phyloP scores from a whole-genome alignment of 352 stramenopile species.

The Pythium pectinolyticum region DNA sequence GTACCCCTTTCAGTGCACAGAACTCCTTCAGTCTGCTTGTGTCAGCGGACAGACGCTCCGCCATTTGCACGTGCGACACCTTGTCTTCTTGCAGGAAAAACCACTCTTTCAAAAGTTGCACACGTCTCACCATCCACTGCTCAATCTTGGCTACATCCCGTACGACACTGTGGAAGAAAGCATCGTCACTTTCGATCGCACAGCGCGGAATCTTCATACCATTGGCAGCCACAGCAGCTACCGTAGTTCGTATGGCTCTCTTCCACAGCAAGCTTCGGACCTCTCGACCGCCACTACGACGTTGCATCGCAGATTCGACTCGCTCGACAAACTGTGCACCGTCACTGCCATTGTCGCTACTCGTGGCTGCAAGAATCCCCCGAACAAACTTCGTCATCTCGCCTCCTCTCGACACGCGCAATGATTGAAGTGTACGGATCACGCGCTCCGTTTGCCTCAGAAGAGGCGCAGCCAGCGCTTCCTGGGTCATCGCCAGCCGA shows the following conservation, averaged over 20 bases:
- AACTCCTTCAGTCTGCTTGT: conserved; percentile 47
- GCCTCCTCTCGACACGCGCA: background rate
- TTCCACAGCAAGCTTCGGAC: background rate
- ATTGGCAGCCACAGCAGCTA: background rate
- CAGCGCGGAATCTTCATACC: background rate
- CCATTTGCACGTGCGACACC: conserved; percentile 43
- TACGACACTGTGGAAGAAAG: conserved; percentile 24
- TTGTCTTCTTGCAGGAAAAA: conserved; percentile 44
- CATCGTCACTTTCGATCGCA: background rate
- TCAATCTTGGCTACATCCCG: conserved; percentile 46
- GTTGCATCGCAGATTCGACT: conserved; percentile 5
- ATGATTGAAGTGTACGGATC: background rate
- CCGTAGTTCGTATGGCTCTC: conserved; percentile 4
- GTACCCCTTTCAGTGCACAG: conserved; percentile 45
- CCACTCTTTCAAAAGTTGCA: conserved; percentile 71
- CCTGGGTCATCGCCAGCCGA: conserved; percentile 4
- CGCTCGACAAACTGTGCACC: conserved; percentile 5
- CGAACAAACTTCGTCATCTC: background rate
- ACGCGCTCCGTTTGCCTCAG: background rate
- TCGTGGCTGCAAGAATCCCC: conserved; percentile 5
- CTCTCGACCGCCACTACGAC: background rate
- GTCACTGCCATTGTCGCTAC: background rate
- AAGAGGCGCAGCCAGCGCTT: background rate
- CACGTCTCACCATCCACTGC: conserved; percentile 62
- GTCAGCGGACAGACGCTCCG: conserved; percentile 57